A percentile compares a stretch with the other conserved stretches of the same genome.
Evolutionary conservation across 345 rosid genomes (phyloP).

Genomic region (Erodium maritimum): DNA sequence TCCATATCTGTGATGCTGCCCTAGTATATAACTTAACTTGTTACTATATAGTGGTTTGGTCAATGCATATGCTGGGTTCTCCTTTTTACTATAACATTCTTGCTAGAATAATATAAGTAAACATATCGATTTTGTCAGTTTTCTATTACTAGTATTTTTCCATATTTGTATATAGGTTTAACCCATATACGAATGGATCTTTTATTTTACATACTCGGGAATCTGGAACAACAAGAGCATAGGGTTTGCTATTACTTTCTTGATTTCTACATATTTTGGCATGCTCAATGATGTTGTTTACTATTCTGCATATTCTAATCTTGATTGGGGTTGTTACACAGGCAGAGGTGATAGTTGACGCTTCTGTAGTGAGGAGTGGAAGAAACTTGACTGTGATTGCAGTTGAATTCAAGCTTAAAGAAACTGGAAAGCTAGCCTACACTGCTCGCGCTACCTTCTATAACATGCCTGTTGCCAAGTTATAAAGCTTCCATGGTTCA

Average conservation of each 20-base stretch:
- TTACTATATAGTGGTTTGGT: no score
- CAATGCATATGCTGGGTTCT: no score
- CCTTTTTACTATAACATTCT: no score
- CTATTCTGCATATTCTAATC: neutral
- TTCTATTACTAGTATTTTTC: no score
- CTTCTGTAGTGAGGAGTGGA: conserved; percentile 54
- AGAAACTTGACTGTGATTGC: conserved; percentile 52
- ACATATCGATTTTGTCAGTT: no score
- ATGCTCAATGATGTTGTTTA: neutral
- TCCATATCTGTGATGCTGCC: no score
- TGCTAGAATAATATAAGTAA: no score
- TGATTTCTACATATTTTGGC: neutral
- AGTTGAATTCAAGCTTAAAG: conserved; percentile 42
- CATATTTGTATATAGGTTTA: no score
- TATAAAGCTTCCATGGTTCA: conserved; percentile 19
- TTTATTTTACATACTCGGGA: neutral
- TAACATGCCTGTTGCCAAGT: conserved; percentile 35
- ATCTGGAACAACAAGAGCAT: neutral
- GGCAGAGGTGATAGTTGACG: conserved; percentile 49
- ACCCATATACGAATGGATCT: no score
- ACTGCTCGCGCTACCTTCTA: conserved; percentile 57
- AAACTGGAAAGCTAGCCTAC: conserved; percentile 35
- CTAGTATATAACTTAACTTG: no score
- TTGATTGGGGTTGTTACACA: conserved; percentile 10
- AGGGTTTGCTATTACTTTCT: neutral